Base-by-base conservation (phyloP, 495 filamentous ascomycete species). In the Massariosphaeria phaeospora region DNA sequence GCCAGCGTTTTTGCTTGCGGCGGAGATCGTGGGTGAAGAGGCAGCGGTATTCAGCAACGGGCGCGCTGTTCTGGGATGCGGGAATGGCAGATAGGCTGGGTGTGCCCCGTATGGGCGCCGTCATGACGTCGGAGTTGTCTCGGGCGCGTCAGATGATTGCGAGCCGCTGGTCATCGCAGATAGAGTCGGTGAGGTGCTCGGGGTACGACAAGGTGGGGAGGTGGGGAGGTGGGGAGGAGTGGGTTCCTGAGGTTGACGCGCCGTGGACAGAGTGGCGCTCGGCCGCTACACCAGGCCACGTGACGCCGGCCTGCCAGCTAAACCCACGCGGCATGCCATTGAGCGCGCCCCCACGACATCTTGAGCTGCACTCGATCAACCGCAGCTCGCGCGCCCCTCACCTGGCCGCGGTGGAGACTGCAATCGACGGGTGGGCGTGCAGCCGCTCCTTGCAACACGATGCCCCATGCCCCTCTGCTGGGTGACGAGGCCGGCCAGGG, bases 1-100 rank as follows among this genome's bases (percentile, higher is more conserved):
- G 87, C 90, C 90, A 96, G 40, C 86, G 73, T 70, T 96, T 96
- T 46, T 85, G 81, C 69, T 96, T 96, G 44, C 86, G 79, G 8
- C 83, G 81, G 44, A 95, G 67, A 65, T 96, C 90, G 57, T 84
- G 79, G 4, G 87, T 95, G 69, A 85, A 96, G 18, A 96, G 81
- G 62, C 90, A 95, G 48, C 80, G 74, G 63, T 83, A 91, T 58
- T 93, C 88, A 60, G 85, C 71, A 23, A 95, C 86, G 0, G 79
- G 76, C 2, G 90, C 88, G 27, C 84, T 89, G 66, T 64, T 64
- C 47, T 64, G 61, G n/a, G 61, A 49, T 1, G 57, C 35, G 31
- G 61, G 52, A 35, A 64, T n/a, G 42, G 30, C 59, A 13, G 59
- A 58, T 39, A 73, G 60, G 44, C 57, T 56, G 48, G 67, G 48